Base-by-base conservation (phyloP, 1,284 basidiomycete genomes). In the Macrocystidia cucumis region DNA sequence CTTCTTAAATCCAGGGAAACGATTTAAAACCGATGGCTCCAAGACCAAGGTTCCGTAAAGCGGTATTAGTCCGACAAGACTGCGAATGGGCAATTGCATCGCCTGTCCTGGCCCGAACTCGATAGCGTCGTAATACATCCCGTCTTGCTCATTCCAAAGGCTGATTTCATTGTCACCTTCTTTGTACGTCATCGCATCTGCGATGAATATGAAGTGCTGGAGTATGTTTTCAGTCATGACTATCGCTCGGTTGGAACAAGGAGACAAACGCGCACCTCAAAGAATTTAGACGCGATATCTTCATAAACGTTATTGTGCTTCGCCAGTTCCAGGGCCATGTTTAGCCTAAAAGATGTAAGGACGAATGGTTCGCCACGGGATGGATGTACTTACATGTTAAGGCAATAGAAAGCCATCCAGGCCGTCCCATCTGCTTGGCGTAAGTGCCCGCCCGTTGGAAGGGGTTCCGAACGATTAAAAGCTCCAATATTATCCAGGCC, bases 241-340 rank as follows among this genome's bases (percentile, higher is more conserved):
- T 31, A 25, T 33, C 21, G 7, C 25, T 25, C 12, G 26, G 2
- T 24, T 22, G 5, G 18, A 3, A 31, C 16, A 9, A 22, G 42
- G 23, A 43, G 34, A 37, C 19, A 39, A 37, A 39, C 35, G 41
- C 62, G 37, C 50, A 87, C 85, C 78, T 89, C 91, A 43, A 95
- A 93, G 60, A 95, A 95, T 57, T 98, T 98, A 42, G 91, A 96
- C n/a, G 95, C 95, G 45, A 98, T 98, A 57, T 98, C 95, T 63
- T 98, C 95, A 56, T 98, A 98, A 1, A 91, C 91, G 2, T 84
- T 70, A 56, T 98, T 98, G 61, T 98, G 92, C 65, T 98, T 97
- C 34, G 95, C 95, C 23, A 98, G 69, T 60, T 98, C 95, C 32
- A 98, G 75, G 1, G 95, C 92, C 59, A 98, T 98, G 59, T 87